phyloP scores from a whole-genome alignment of 345 rosid species.

The Rhodamnia argentea region DNA sequence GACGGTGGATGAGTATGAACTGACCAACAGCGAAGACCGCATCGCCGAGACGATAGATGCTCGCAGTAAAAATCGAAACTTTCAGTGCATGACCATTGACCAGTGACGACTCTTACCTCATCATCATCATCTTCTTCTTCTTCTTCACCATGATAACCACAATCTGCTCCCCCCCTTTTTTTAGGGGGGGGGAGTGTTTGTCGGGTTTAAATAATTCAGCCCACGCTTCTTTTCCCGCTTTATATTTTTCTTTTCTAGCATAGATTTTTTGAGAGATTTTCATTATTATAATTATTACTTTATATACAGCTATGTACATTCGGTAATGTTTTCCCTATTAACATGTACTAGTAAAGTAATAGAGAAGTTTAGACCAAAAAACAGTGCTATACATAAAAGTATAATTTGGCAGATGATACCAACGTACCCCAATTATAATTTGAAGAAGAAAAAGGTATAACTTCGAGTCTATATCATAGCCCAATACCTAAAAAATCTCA shows the following conservation, averaged over 20 bases:
- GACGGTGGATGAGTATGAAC: background rate
- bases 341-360: background rate
- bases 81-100: background rate
- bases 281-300: background rate
- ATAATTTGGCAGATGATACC: background rate
- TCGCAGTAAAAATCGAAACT: background rate
- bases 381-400: background rate
- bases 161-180: background rate
- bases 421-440: background rate
- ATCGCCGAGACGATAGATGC: background rate
- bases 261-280: background rate
- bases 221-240: background rate
- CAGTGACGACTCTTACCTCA: background rate
- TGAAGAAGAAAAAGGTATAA: background rate
- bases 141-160: background rate
- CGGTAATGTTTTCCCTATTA: background rate
- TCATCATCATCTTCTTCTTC: background rate
- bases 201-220: background rate
- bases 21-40: background rate
- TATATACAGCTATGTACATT: background rate
- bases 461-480: too few species aligned
- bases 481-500: too few species aligned
- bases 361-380: background rate
- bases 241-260: background rate
- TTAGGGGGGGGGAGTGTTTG: too few species aligned